These are phyloP conservation scores for Albophoma yamanashiensis DNA, from an alignment of 2,329 filamentous ascomycete species.

Conservation along the genomic window DNA sequence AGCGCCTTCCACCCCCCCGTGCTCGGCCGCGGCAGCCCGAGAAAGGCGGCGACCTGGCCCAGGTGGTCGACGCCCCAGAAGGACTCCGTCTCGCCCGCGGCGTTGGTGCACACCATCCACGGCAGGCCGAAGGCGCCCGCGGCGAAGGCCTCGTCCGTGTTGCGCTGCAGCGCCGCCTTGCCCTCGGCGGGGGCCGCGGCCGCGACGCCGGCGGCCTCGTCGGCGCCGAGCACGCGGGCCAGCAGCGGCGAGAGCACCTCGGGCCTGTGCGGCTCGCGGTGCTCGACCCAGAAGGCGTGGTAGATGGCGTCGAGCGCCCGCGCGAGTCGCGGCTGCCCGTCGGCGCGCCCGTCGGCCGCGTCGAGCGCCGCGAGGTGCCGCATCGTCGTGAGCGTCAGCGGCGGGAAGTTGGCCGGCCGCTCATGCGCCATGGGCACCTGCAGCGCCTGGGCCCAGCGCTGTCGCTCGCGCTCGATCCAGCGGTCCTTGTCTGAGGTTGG, in stretches of 20 bases:
- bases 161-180: constrained; percentile 17
- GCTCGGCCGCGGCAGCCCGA: constrained; percentile 17
- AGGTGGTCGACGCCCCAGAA: constrained; percentile 30
- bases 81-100: constrained; percentile 17
- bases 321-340: constrained; percentile 10
- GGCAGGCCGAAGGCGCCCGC: constrained; percentile 26
- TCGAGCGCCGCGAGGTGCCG: constrained; percentile 19
- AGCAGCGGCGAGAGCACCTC: constrained; percentile 17
- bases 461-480: constrained; percentile 20
- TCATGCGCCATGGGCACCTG: constrained; percentile 19
- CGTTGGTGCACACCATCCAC: constrained; percentile 25
- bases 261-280: constrained; percentile 14
- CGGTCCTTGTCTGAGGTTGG: constrained; percentile 22
- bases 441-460: constrained; percentile 23
- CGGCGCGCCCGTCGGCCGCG: constrained; percentile 7
- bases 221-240: constrained; percentile 12
- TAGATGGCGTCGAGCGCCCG: constrained; percentile 21
- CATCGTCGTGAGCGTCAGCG: constrained; percentile 22
- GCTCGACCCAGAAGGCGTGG: constrained; percentile 20
- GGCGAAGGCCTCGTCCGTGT: constrained; percentile 24
- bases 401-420: constrained; percentile 23
- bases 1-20: constrained; percentile 20
- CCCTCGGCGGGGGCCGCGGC: constrained; percentile 13
- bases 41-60: constrained; percentile 22
- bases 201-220: constrained; percentile 16